These are phyloP conservation scores for Pestalotiopsis sp. DNA, from an alignment of 2,329 filamentous ascomycete species.

Conservation along the genomic window DNA sequence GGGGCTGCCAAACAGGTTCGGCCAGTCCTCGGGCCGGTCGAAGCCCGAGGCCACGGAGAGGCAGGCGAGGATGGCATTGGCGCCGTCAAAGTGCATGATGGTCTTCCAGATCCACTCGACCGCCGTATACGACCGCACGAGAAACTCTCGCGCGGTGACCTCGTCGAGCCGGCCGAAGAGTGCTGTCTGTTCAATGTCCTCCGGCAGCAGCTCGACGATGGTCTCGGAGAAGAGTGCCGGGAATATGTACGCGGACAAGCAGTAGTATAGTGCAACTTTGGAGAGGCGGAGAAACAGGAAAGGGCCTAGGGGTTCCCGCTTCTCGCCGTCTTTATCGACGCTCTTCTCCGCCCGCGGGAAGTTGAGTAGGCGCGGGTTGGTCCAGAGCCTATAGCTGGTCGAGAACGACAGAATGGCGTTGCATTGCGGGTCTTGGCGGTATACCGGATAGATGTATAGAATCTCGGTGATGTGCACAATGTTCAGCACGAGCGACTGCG, in stretches of 20 bases:
- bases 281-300: neutral
- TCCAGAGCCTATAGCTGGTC: neutral
- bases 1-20: neutral
- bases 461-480: conserved; percentile 4
- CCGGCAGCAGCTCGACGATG: conserved; percentile 5
- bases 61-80: conserved; percentile 10
- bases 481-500: conserved; percentile 4
- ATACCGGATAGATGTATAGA: neutral
- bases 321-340: neutral
- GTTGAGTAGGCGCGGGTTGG: neutral
- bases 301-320: neutral
- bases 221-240: conserved; percentile 2
- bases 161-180: neutral
- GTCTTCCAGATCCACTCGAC: conserved; percentile 16
- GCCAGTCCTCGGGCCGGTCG: neutral
- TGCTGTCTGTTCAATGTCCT: conserved; percentile 6
- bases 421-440: neutral
- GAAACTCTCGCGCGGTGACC: conserved; percentile 7
- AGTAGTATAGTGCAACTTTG: conserved; percentile 4
- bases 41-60: neutral
- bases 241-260: neutral
- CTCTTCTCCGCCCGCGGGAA: neutral
- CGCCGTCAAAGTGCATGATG: conserved; percentile 14
- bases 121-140: conserved; percentile 3
- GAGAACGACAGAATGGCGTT: neutral